These are phyloP conservation scores for Phyllosticta citribraziliensis DNA, from an alignment of 2,329 filamentous ascomycete genomes.

Conservation along the genomic window DNA sequence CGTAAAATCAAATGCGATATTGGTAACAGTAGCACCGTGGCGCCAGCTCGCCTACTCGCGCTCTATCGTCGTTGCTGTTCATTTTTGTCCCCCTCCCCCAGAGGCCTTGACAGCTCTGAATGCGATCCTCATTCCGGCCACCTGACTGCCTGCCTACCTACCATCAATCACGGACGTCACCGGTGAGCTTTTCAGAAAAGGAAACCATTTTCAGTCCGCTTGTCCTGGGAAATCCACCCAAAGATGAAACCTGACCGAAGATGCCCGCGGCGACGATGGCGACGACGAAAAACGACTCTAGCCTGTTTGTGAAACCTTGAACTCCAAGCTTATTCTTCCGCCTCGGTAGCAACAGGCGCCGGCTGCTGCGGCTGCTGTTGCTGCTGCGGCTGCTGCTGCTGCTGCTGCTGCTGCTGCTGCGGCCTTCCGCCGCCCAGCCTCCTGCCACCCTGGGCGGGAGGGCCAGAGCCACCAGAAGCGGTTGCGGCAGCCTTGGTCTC, in stretches of 20 bases:
- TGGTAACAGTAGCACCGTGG: neutral
- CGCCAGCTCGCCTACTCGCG: neutral
- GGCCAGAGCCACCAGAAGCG: neutral
- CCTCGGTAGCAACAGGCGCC: neutral
- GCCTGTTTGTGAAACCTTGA: neutral
- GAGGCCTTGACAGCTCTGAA: neutral
- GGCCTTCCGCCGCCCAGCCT: neutral
- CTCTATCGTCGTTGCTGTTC: neutral
- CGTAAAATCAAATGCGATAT: neutral
- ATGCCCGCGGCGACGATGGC: neutral
- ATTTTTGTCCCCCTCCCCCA: neutral
- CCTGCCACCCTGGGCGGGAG: neutral
- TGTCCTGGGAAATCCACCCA: neutral
- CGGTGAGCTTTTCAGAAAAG: neutral
- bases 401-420: neutral
- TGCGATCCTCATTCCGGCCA: neutral
- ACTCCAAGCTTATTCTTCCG: neutral
- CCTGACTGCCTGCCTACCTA: neutral
- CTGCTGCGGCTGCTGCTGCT: neutral
- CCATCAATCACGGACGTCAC: neutral
- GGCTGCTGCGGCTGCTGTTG: neutral
- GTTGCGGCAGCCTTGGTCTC: conserved; percentile 50
- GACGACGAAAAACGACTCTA: neutral
- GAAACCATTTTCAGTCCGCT: neutral
- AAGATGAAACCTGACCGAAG: neutral